Evolutionary conservation across 2,329 filamentous ascomycete genomes (phyloP).

Genomic region (Diaporthe citriasiana): DNA sequence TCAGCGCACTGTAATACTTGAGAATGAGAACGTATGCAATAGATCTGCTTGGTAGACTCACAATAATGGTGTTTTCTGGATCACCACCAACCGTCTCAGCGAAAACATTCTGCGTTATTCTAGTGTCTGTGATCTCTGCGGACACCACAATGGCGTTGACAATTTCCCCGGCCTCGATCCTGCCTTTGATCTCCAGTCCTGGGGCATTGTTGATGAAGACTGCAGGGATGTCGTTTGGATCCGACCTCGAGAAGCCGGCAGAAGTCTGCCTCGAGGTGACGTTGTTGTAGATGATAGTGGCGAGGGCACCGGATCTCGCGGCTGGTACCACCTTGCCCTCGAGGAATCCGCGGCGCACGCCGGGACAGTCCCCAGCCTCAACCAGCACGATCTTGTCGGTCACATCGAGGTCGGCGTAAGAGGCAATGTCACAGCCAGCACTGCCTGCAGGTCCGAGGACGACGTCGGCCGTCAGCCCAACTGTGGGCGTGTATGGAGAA

Average conservation of each 20-base stretch:
- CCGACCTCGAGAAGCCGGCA: conserved; percentile 11
- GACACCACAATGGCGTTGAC: conserved; percentile 26
- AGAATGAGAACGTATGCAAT: not conserved
- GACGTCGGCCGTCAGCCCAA: conserved; percentile 4
- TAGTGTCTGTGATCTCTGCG: not conserved
- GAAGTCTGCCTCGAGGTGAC: not conserved
- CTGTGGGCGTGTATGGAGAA: conserved; percentile 6
- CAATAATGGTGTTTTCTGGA: not conserved
- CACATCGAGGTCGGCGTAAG: conserved; percentile 12
- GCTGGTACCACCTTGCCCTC: conserved; percentile 18
- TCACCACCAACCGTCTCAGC: conserved; percentile 14
- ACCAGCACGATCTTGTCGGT: conserved; percentile 20
- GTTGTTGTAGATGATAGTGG: conserved; percentile 23
- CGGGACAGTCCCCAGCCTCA: conserved; percentile 13
- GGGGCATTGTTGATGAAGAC: conserved; percentile 19
- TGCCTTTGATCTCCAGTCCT: conserved; percentile 19
- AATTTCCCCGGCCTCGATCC: conserved; percentile 10
- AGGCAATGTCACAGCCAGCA: conserved; percentile 11
- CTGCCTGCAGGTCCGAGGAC: conserved; percentile 18
- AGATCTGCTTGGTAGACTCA: not conserved
- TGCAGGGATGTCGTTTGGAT: not conserved
- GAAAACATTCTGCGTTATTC: conserved; percentile 12
- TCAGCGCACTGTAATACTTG: not conserved
- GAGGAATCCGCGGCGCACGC: conserved; percentile 22
- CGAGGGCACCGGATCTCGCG: conserved; percentile 25